Base-by-base conservation (phyloP, 805 yeast genomes). In the Candida yuanshanica region DNA sequence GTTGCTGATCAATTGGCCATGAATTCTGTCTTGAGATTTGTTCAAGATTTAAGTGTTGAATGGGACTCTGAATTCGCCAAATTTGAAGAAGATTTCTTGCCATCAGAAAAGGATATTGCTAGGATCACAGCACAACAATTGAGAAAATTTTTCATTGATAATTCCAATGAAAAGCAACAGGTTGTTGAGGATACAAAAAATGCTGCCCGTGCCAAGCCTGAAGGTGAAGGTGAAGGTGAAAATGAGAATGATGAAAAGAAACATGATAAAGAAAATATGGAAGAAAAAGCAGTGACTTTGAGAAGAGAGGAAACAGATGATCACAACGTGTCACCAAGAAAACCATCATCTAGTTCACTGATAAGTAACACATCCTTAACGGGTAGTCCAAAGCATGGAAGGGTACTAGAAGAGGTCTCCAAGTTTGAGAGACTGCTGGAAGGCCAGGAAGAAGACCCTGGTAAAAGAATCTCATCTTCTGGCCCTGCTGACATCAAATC, bases 91-190 rank as follows among this genome's bases (percentile, higher is more conserved):
- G 71, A 72, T 17, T 93, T 75, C 56, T 72, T 91, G 45, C 98
- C 98, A 1, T 79, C 95, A 8, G 98, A 93, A 59, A 86, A 82
- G 53, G 99, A 93, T 70, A 85, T 93, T 50, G 81, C 95, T 5
- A 72, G 87, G 47, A 85, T 93, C 34, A 90, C 99, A 2, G 84
- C 95, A 4, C 81, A 82, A 51, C 98, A 91, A 56, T 66, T 91
- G 53, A 78, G 81, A 45, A 83, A 81, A 49, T 70, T 90, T 37
- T 80, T 91, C 50, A 63, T 76, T 53, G 89, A 80, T 41, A 72
- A 70, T 42, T 62, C 68, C 32, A 58, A 47, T 24, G 58, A 48
- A 35, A 53, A 41, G 51, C 49, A 53, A 35, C 41, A 38, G 41
- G 50, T 38, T 34, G 53, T 47, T 12, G 54, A 45, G 23, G 44